These are phyloP conservation scores for Colletotrichum coccodes DNA, from an alignment of 2,329 filamentous ascomycete genomes.

Conservation along the genomic window DNA sequence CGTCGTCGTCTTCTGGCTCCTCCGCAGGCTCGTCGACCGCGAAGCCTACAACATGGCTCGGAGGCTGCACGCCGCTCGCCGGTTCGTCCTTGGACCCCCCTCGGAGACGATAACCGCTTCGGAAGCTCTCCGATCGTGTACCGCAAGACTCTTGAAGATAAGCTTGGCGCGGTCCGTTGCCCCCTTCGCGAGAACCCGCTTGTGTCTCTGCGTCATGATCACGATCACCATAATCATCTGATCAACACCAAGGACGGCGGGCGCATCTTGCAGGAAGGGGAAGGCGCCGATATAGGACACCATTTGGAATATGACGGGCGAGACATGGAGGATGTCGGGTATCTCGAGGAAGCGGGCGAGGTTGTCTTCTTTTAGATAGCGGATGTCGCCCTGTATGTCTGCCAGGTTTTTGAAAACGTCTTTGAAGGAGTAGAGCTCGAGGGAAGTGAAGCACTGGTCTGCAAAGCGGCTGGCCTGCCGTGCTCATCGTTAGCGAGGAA, in stretches of 20 bases:
- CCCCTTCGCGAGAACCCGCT: conserved; percentile 68
- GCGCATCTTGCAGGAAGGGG: conserved; percentile 77
- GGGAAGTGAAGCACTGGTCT: conserved; percentile 74
- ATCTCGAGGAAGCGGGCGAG: conserved; percentile 78
- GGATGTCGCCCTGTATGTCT: conserved; percentile 69
- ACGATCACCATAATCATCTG: conserved; percentile 78
- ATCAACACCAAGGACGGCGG: conserved; percentile 75
- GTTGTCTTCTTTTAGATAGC: conserved; percentile 77
- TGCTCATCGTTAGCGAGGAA: conserved; percentile 10
- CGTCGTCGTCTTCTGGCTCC: conserved; percentile 61
- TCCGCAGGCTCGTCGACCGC: conserved; percentile 56
- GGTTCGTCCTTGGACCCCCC: conserved; percentile 29
- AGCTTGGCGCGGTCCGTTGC: conserved; percentile 70
- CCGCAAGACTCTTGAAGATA: conserved; percentile 77
- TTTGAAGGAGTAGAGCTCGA: conserved; percentile 79
- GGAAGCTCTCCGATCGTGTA: conserved; percentile 71
- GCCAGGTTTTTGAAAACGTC: conserved; percentile 78
- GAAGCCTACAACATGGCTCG: conserved; percentile 50
- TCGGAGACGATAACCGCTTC: conserved; percentile 36
- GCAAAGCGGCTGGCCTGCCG: conserved; percentile 71
- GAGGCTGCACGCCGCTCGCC: neutral
- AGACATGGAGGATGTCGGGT: conserved; percentile 74
- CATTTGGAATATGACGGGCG: conserved; percentile 78
- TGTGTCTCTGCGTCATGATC: conserved; percentile 77
- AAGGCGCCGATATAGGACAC: conserved; percentile 78